Base-by-base conservation (phyloP, 2,329 filamentous ascomycete genomes). In the Epichloe typhina region DNA sequence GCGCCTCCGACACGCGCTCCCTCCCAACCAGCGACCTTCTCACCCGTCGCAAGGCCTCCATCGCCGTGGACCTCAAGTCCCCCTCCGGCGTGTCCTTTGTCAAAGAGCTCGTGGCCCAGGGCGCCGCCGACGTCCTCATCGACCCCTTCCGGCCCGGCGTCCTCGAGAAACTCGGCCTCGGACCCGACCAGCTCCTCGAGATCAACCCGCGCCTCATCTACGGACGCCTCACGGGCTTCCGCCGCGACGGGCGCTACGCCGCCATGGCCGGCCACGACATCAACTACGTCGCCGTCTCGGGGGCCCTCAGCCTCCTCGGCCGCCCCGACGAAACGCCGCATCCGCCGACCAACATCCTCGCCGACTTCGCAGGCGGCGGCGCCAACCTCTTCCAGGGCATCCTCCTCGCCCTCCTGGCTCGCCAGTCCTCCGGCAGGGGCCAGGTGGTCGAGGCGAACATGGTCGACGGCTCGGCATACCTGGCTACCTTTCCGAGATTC, bases 371-470 rank as follows among this genome's bases (percentile, higher is more conserved):
- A 0, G 91, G 89, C 35, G 91, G 91, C 19, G 91, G 91, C 36
- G 83, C 85, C 0, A 82, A 82, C 56, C 82, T 93, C 41, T 88
- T 93, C 60, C 73, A 89, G 52, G 91, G 90, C 0, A 80, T 97
- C 4, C 66, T 96, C 50, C 72, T 96, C 19, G 91, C 93, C 0
- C 67, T 97, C 53, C 61, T 94, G 9, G 75, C 80, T 13, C 72
- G 88, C 36, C 70, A 74, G 46, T 69, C 66, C 42, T 82, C 73
- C 0, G 88, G 88, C 0, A 70, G 69, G 2, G 91, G 91, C 0
- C 91, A 96, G 68, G 83, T 96, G 12, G 89, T 97, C 8, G 88
- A 96, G 69, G 88, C 87, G 15, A 96, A 95, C 66, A 97, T 97
- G 91, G 91, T 96, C 12, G 91, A 97, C 69, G 91, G 91, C 8